Conservation (phyloP, 2,329 filamentous ascomycete species). For the Didymella exigua region DNA sequence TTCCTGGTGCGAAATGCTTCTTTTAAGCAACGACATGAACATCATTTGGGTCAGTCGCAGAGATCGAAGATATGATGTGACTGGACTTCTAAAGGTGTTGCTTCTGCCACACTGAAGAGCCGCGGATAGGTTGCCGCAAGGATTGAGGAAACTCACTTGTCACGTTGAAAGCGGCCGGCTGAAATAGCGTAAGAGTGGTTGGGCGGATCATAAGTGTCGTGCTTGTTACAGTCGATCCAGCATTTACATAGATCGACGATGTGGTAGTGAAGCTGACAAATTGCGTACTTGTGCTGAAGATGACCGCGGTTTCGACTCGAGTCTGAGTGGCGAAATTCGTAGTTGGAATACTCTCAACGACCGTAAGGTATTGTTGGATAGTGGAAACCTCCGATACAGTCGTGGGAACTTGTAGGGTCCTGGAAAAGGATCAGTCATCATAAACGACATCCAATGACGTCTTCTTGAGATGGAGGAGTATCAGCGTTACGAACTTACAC, state of each 20-base stretch:
- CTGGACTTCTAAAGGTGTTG: no score
- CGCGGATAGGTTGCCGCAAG: neutral
- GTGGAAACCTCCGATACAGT: neutral
- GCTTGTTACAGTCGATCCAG: neutral
- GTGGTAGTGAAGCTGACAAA: constrained; percentile 1
- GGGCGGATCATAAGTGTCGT: neutral
- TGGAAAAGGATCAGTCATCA: neutral
- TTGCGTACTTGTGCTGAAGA: neutral
- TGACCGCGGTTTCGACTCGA: neutral
- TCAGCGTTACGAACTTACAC: neutral
- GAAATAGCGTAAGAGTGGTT: neutral
- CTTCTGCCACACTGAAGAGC: no score
- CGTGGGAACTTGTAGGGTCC: neutral
- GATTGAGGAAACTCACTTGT: neutral
- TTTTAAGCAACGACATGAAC: no score
- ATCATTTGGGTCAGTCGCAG: no score
- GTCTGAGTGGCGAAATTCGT: neutral
- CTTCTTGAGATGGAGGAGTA: no score
- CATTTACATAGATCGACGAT: neutral
- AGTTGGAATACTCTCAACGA: neutral
- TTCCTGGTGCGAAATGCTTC: no score
- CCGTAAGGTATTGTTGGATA: neutral
- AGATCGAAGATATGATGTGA: no score
- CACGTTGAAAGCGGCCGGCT: neutral
- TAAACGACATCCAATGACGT: no score